Evolutionary conservation across 192 early-diverging fungal species (phyloP).

Genomic region (Coemansia sp.): DNA sequence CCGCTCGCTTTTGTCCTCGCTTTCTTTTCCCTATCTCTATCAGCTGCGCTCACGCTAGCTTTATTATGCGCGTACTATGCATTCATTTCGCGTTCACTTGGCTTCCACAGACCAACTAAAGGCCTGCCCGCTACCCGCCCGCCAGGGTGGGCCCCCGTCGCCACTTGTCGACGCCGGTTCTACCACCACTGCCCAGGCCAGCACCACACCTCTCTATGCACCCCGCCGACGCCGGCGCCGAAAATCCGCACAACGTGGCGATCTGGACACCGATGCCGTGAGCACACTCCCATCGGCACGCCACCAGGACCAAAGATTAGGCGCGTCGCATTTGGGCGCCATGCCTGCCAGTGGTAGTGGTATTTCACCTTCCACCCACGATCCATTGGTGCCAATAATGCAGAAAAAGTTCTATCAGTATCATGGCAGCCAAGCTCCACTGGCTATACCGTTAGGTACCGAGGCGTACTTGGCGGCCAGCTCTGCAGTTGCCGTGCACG

Average conservation of each 20-base stretch:
- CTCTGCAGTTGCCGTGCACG: neutral
- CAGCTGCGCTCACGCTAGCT: neutral
- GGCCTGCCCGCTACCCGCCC: conserved; percentile 11
- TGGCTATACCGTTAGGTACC: neutral
- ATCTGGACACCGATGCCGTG: neutral
- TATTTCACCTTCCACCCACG: neutral
- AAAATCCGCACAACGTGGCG: neutral
- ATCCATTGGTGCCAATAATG: neutral
- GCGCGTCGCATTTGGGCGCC: neutral
- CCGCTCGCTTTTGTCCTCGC: neutral
- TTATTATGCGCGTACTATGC: conserved; percentile 47
- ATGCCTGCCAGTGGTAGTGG: neutral
- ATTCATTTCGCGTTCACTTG: conserved; percentile 52
- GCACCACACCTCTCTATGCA: neutral
- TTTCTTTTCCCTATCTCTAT: neutral
- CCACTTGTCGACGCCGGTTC: neutral
- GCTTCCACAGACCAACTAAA: conserved; percentile 45
- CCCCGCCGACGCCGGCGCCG: conserved; percentile 12
- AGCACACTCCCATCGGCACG: neutral
- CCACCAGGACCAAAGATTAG: neutral
- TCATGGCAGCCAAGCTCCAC: neutral
- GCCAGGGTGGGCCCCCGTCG: conserved; percentile 8
- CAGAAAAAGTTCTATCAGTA: conserved; percentile 1
- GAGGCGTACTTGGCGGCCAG: neutral
- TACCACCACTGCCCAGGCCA: neutral